phyloP scores from a whole-genome alignment of 2,329 filamentous ascomycete genomes.

The Epichloe bromicola region DNA sequence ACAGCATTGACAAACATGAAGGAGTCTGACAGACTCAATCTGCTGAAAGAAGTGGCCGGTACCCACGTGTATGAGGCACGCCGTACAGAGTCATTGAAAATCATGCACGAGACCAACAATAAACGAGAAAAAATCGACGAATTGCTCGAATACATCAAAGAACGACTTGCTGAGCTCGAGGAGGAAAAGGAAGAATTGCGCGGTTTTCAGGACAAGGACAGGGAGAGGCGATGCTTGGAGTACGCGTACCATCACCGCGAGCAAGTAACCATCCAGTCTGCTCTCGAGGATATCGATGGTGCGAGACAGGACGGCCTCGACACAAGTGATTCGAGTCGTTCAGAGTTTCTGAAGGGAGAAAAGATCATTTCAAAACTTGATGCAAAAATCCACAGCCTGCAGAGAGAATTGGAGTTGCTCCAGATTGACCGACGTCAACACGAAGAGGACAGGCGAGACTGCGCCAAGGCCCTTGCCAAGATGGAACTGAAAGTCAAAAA shows the following conservation, averaged over 20 bases:
- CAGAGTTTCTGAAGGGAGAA: slow-evolving; percentile 65
- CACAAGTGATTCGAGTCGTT: slow-evolving; percentile 67
- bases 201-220: slow-evolving; percentile 88
- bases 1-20: slow-evolving; percentile 98
- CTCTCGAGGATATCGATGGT: slow-evolving; percentile 73
- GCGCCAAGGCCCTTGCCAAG: slow-evolving; percentile 68
- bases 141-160: slow-evolving; percentile 79
- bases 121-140: slow-evolving; percentile 93
- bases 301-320: slow-evolving; percentile 71
- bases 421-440: slow-evolving; percentile 75
- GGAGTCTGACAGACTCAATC: slow-evolving; percentile 74
- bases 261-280: slow-evolving; percentile 63
- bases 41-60: slow-evolving; percentile 95
- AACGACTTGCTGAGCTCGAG: slow-evolving; percentile 77
- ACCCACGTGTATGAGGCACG: slow-evolving; percentile 94
- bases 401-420: slow-evolving; percentile 72
- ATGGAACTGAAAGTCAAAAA: slow-evolving; percentile 74
- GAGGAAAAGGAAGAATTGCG: slow-evolving; percentile 95
- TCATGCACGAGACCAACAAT: slow-evolving; percentile 93
- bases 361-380: slow-evolving; percentile 67
- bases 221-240: slow-evolving; percentile 80
- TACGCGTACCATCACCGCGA: slow-evolving; percentile 91
- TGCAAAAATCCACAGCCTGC: slow-evolving; percentile 63
- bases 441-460: slow-evolving; percentile 79
- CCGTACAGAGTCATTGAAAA: slow-evolving; percentile 82